Conservation (phyloP, 1,284 basidiomycete species). For the Pseudozyma flocculosa region DNA sequence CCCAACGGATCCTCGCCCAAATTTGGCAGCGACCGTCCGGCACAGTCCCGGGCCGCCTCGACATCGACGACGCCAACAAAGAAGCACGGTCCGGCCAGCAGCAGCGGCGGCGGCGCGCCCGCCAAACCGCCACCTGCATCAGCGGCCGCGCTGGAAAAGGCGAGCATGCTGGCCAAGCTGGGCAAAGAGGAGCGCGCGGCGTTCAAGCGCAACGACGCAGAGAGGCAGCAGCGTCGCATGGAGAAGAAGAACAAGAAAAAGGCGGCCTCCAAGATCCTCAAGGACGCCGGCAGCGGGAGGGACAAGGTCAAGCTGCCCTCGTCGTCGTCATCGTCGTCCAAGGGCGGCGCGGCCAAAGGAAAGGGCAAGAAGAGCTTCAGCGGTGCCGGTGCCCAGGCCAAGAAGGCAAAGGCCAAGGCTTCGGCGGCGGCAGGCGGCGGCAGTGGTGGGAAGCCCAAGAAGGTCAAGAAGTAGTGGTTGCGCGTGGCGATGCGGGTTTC, state of each 20-base stretch:
- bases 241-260: slow-evolving; percentile 52
- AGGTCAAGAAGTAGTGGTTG: neutral
- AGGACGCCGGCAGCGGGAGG: neutral
- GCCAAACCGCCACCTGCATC: neutral
- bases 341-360: neutral
- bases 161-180: slow-evolving; percentile 35
- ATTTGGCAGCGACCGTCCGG: slow-evolving; percentile 1
- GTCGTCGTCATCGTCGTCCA: no score
- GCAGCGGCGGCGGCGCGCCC: no score
- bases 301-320: slow-evolving; percentile 3
- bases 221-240: slow-evolving; percentile 41
- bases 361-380: slow-evolving; percentile 27
- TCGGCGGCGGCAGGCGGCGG: neutral
- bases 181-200: slow-evolving; percentile 44
- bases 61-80: slow-evolving; percentile 9
- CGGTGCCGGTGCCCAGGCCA: neutral
- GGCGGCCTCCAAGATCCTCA: slow-evolving; percentile 2
- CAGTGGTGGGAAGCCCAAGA: neutral
- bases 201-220: slow-evolving; percentile 47
- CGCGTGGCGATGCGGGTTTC: no score
- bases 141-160: slow-evolving; percentile 6
- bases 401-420: slow-evolving; percentile 2
- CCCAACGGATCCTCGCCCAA: slow-evolving; percentile 51
- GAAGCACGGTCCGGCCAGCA: no score
- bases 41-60: no score